A percentile compares a stretch with the other conserved stretches of the same genome.
phyloP scores from a whole-genome alignment of 2,329 filamentous ascomycete species.

The Ceratocystis huliohia region DNA sequence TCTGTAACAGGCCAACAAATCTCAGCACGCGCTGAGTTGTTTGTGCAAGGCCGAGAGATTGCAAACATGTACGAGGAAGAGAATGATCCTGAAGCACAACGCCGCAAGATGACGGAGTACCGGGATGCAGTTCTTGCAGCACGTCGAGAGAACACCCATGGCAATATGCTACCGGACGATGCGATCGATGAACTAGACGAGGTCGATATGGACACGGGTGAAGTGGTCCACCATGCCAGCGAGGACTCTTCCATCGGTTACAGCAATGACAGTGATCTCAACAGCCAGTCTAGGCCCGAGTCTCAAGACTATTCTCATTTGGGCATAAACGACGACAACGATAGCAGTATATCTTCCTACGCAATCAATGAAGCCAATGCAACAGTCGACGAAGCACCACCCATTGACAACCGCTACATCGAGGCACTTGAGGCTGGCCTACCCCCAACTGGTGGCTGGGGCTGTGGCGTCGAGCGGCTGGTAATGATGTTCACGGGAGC shows the following conservation, averaged over 20 bases:
- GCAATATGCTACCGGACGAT: constrained; percentile 23
- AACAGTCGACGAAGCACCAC: constrained; percentile 30
- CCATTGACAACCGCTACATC: constrained; percentile 67
- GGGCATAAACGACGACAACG: neutral
- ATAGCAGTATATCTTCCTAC: neutral
- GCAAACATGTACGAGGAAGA: constrained; percentile 99
- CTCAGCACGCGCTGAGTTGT: constrained; percentile 73
- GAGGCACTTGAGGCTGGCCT: constrained; percentile 75
- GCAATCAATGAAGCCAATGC: neutral
- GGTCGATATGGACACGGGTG: constrained; percentile 30
- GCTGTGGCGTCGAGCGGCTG: constrained; percentile 79
- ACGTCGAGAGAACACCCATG: constrained; percentile 26
- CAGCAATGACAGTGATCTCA: neutral
- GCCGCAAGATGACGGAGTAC: constrained; percentile 61
- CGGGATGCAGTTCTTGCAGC: constrained; percentile 25
- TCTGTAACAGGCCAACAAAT: constrained; percentile 55
- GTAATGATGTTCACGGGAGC: constrained; percentile 80
- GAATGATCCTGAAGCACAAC: constrained; percentile 79
- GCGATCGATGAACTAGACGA: constrained; percentile 20
- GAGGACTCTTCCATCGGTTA: neutral
- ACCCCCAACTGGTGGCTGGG: constrained; percentile 95
- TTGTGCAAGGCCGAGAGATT: constrained; percentile 66
- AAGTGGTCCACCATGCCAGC: constrained; percentile 17
- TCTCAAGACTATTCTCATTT: neutral
- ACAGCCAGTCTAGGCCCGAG: neutral